phyloP scores from a whole-genome alignment of 345 rosid genomes.

The Euphorbia tirucalli region DNA sequence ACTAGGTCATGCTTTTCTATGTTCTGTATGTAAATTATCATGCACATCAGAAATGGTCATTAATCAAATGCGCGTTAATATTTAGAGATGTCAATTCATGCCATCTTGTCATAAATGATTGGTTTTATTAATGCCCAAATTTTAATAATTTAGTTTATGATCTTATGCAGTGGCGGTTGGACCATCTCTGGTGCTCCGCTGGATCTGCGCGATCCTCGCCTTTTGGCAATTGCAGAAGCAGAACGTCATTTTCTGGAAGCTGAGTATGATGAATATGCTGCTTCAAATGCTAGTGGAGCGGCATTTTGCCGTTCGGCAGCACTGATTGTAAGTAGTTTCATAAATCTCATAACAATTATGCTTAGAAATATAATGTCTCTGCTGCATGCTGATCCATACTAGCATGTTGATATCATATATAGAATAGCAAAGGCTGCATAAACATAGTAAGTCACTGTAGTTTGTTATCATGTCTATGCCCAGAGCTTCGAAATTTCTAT shows the following conservation, averaged over 20 bases:
- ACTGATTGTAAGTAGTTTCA: constrained; percentile 52
- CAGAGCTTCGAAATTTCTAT: not conserved
- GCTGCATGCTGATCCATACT: not conserved
- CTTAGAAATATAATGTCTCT: not conserved
- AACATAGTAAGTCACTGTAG: not conserved
- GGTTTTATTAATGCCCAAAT: too few relatives aligned
- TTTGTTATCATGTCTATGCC: not conserved
- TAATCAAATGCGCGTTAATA: constrained; percentile 6
- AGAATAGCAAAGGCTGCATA: not conserved
- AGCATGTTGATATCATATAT: not conserved
- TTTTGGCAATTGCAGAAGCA: constrained; percentile 85
- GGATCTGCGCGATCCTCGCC: constrained; percentile 81
- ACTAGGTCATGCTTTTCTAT: constrained; percentile 6
- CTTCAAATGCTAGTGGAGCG: constrained; percentile 77
- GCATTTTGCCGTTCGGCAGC: constrained; percentile 93
- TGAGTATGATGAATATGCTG: constrained; percentile 80
- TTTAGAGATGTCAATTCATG: not conserved
- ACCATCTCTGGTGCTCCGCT: constrained; percentile 77
- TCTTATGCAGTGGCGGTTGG: constrained; percentile 78
- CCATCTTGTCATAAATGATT: constrained; percentile 3
- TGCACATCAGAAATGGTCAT: not conserved
- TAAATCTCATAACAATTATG: not conserved
- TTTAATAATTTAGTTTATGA: constrained; percentile 5
- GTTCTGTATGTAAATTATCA: not conserved
- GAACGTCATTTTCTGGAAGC: constrained; percentile 82